Evolutionary conservation across 768 basidiomycete genomes (phyloP), one percentile per base, ranked within the genome.

Genomic region (Serendipita sp.): DNA sequence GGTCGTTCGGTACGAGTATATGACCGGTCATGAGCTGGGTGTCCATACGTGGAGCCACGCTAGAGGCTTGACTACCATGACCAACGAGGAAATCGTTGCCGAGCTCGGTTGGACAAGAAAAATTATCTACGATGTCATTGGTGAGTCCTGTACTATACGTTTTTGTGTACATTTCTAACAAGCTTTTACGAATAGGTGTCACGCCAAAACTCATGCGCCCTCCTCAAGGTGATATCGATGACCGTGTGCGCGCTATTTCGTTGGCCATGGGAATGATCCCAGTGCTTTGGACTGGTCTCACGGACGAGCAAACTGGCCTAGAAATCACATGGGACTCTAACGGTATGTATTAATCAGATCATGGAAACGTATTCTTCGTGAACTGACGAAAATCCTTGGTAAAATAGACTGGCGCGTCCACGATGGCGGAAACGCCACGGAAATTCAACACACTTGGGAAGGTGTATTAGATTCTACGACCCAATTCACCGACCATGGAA

Each of bases 21-120:
- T 77, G 72, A 65, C 71, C 32, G 78, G 88, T 48, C 84, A 90
- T 71, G 87, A 91, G 73, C 85, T 89, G 70, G 83, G 84, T 67
- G 86, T 92, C 2, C 90, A 92, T 75, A 93, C 92, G 10, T 97
- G 93, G 93, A 89, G 89, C 0, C 93, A 95, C 73, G 81, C 75
- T 65, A 86, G 83, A 65, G 48, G 45, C 30, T 78, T 85, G 64
- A 90, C 89, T 0, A 76, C 80, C 45, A 76, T 89, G 67, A 85
- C 89, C 47, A 96, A 82, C 69, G 84, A 81, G 71, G 80, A 95
- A 77, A 80, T 95, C 63, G 91, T 97, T 15, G 94, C 92, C 24
- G 93, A 97, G 75, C 78, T 98, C 44, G 93, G 91, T 62, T 97
- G 89, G 87, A 88, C 92, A 64, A 86, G 86, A 64, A 84, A 89